phyloP scores from a whole-genome alignment of 305 asterid species.

The Solanum hybrid region DNA sequence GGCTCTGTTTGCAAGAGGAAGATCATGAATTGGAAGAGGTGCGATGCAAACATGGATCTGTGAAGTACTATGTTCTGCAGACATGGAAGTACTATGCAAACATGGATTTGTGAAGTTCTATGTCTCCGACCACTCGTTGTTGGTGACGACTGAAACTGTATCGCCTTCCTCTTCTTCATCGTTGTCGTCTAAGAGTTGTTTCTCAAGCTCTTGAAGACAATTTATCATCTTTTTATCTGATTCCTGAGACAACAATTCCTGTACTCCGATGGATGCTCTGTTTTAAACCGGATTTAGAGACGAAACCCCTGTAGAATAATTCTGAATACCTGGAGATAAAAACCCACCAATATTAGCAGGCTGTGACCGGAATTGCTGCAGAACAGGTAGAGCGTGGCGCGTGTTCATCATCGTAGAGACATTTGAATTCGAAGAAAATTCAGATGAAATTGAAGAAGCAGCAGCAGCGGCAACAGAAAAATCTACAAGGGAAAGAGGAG shows the following conservation, averaged over 20 bases:
- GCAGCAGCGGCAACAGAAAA: slow-evolving; percentile 19
- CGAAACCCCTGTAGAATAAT: slow-evolving; percentile 17
- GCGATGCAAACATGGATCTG: too few relatives aligned
- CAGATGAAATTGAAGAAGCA: slow-evolving; percentile 31
- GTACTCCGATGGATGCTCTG: slow-evolving; percentile 4
- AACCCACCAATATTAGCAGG: background rate
- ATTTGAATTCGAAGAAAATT: slow-evolving; percentile 22
- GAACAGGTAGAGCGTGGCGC: slow-evolving; percentile 38
- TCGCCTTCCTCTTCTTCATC: slow-evolving; percentile 35
- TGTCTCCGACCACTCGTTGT: slow-evolving; percentile 22
- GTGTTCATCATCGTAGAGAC: slow-evolving; percentile 26
- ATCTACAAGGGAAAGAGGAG: slow-evolving; percentile 48
- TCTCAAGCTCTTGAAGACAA: slow-evolving; percentile 65
- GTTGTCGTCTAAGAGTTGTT: slow-evolving; percentile 67
- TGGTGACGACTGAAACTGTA: slow-evolving; percentile 45
- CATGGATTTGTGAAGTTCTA: too few relatives aligned
- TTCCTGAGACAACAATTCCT: slow-evolving; percentile 14
- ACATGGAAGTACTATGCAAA: too few relatives aligned
- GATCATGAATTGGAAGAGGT: too few relatives aligned
- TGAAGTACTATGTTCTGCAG: too few relatives aligned
- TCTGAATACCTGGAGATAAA: slow-evolving; percentile 6
- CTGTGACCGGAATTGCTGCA: slow-evolving; percentile 37
- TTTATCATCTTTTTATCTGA: slow-evolving; percentile 52
- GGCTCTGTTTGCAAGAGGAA: too few relatives aligned
- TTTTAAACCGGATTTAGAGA: slow-evolving; percentile 26